Percentiles rank a stretch among this genome's conserved stretches.
Evolutionary conservation across 1,139 yeast species (phyloP).

Genomic region (Saccharomycopsis phalli): DNA sequence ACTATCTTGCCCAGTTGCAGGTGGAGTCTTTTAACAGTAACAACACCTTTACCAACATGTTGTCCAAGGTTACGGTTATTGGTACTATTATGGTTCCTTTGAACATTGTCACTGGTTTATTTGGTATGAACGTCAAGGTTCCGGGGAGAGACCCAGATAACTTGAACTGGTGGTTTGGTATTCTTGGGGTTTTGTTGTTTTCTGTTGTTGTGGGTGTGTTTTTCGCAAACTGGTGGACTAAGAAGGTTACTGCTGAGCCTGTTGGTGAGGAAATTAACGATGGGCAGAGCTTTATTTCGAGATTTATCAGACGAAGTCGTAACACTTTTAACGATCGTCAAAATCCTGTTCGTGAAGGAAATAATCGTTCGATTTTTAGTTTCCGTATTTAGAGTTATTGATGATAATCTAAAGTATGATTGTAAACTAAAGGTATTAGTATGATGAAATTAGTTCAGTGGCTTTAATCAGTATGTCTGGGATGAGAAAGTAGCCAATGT

Average conservation of each 20-base stretch:
- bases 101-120: slow-evolving; percentile 83
- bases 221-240: slow-evolving; percentile 34
- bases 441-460: no score
- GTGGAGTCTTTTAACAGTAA: slow-evolving; percentile 85
- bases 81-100: slow-evolving; percentile 90
- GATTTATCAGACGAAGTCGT: slow-evolving; percentile 9
- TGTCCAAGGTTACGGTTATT: slow-evolving; percentile 79
- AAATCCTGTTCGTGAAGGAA: neutral
- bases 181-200: slow-evolving; percentile 43
- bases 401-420: no score
- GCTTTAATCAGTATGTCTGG: no score
- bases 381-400: no score
- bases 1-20: slow-evolving; percentile 87
- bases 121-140: slow-evolving; percentile 91
- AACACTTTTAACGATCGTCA: neutral
- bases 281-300: slow-evolving; percentile 11
- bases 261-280: slow-evolving; percentile 15
- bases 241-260: slow-evolving; percentile 27
- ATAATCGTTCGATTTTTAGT: neutral
- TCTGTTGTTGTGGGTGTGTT: slow-evolving; percentile 30
- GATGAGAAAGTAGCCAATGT: no score
- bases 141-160: slow-evolving; percentile 54
- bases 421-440: no score
- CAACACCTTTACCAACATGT: slow-evolving; percentile 74
- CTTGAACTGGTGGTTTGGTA: slow-evolving; percentile 60